Conservation (phyloP, 73 alveolate genomes). For the Stentor coeruleus region DNA sequence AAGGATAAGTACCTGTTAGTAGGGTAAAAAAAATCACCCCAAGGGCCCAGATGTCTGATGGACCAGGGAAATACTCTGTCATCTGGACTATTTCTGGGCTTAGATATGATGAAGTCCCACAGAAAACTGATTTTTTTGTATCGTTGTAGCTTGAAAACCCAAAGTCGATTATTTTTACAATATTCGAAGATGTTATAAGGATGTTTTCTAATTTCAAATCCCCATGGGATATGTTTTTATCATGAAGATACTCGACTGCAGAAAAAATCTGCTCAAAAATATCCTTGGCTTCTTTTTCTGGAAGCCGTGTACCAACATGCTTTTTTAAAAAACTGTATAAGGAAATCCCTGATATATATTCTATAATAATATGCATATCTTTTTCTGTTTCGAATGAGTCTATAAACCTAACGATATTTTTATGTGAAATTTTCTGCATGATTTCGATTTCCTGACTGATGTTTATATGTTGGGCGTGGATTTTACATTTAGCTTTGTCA, state of each 20-base stretch:
- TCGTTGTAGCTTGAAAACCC: slow-evolving; percentile 52
- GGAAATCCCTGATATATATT: slow-evolving; percentile 48
- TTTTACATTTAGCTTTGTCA: slow-evolving; percentile 38
- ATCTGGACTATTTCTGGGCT: slow-evolving; percentile 36
- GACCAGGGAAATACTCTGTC: slow-evolving; percentile 26
- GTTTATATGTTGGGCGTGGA: slow-evolving; percentile 25
- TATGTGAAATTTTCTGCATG: slow-evolving; percentile 30
- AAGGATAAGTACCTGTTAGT: slow-evolving; percentile 39
- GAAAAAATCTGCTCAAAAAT: slow-evolving; percentile 50
- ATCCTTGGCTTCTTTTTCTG: slow-evolving; percentile 60
- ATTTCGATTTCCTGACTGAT: slow-evolving; percentile 43
- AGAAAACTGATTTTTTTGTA: slow-evolving; percentile 19
- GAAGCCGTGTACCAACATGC: slow-evolving; percentile 39
- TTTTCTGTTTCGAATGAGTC: slow-evolving; percentile 38
- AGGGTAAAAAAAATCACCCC: slow-evolving; percentile 35
- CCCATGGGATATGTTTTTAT: slow-evolving; percentile 58
- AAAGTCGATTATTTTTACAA: slow-evolving; percentile 64
- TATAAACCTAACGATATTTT: slow-evolving; percentile 34
- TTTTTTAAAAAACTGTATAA: slow-evolving; percentile 46
- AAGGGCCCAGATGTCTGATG: slow-evolving; percentile 39
- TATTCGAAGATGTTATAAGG: slow-evolving; percentile 49
- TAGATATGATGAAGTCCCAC: slow-evolving; percentile 37
- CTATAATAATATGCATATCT: slow-evolving; percentile 58
- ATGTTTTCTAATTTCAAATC: slow-evolving; percentile 73
- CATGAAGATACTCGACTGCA: slow-evolving; percentile 60